Evolutionary conservation across 1,284 basidiomycete genomes (phyloP), one percentile per base, ranked within the genome.

Genomic region (Rhodotorula sp.): DNA sequence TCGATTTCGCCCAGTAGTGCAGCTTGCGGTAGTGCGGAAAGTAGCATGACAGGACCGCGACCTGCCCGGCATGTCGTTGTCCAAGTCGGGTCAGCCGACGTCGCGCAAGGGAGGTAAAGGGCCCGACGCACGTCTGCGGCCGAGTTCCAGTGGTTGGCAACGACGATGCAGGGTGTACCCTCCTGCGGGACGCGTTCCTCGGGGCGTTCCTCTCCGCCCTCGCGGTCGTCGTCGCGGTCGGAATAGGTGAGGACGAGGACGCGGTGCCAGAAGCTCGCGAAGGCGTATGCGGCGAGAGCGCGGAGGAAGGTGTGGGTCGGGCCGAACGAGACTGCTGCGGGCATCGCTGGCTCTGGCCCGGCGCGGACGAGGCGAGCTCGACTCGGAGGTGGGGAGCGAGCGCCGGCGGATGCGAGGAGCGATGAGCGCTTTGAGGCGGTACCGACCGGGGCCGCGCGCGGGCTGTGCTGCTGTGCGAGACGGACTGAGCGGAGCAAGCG

Each of bases 1-100:
- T 62, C 25, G 58, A 67, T 44, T 95, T 92, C 76, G 91, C 93
- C 94, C 94, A 98, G 81, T 97, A 98, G 81, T 97, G 92, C 59
- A 98, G 82, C 58, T 91, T 89, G 66, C 92, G 86, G 67, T 84
- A 82, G 81, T 90, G 86, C 41, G 91, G 92, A 81, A 94, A 91
- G 60, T 87, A 86, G 62, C 87, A 87, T 25, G 80, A 78, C 54
- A 82, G 74, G 62, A 82, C 71, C 61, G 76, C 63, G 67, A 61
- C 62, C 66, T 76, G 55, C 56, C 66, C 44, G 29, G 37, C 53
- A 46, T 29, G n/a, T 5, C 29, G 3, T 19, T n/a, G 29, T 34
- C 27, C 32, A 9, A 3, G n/a, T 17, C 34, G 54, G 32, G 36
- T n/a, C 25, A 57, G 56, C 8, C 7, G 4, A 25, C 12, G 37